Evolutionary conservation across 2,329 filamentous ascomycete species (phyloP).

Genomic region (Fusarium dlaminii): DNA sequence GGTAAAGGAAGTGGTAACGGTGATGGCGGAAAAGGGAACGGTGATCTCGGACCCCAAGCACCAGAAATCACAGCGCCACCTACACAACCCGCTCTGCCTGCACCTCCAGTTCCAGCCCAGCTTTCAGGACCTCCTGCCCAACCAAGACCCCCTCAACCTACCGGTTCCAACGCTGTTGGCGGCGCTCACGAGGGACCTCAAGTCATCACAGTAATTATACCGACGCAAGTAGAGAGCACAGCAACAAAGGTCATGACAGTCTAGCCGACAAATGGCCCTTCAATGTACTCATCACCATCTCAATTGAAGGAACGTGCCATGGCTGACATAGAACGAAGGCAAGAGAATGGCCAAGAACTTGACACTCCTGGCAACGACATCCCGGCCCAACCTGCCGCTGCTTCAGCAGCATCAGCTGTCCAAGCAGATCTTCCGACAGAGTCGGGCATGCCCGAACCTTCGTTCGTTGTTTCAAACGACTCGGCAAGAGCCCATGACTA

Average conservation of each 20-base stretch:
- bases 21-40: not conserved
- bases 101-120: not conserved
- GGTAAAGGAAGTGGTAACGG: not conserved
- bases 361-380: not conserved
- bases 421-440: not conserved
- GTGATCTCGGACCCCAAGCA: not conserved
- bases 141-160: not conserved
- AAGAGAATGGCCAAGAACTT: not conserved
- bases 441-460: not conserved
- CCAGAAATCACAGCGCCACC: not conserved
- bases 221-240: conserved; percentile 30
- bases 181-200: conserved; percentile 6
- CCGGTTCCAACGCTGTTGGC: not conserved
- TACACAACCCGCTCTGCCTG: not conserved
- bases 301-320: not conserved
- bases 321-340: not conserved
- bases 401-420: not conserved
- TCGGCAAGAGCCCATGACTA: not conserved
- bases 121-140: not conserved
- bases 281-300: conserved; percentile 1
- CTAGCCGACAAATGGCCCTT: conserved; percentile 18
- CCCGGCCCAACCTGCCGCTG: not conserved
- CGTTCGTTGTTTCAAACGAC: not conserved
- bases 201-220: conserved; percentile 40
- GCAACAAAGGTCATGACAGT: conserved; percentile 31